These are phyloP conservation scores for Wickerhamiella galacta DNA, from an alignment of 805 yeast genomes.

Conservation along the genomic window DNA sequence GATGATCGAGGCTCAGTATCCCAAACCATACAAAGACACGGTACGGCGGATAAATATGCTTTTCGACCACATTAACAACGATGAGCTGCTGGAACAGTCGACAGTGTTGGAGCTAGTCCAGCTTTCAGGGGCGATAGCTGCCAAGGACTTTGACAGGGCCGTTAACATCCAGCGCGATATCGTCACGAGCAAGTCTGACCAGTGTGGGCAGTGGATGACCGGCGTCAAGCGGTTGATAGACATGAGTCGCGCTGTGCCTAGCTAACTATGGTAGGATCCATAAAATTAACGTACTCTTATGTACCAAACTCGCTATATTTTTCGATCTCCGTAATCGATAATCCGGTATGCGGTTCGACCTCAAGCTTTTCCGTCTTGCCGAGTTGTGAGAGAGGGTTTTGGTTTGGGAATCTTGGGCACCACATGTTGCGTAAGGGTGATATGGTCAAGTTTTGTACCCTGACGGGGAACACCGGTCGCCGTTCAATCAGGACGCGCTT, in stretches of 20 bases:
- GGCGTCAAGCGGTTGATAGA: slow-evolving; percentile 80
- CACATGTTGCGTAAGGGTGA: no score
- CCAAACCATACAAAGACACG: slow-evolving; percentile 62
- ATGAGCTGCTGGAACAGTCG: slow-evolving; percentile 28
- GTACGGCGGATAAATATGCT: slow-evolving; percentile 65
- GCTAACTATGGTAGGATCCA: no score
- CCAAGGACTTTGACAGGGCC: slow-evolving; percentile 45
- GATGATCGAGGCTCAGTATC: slow-evolving; percentile 53
- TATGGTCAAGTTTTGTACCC: no score
- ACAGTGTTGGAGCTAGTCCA: slow-evolving; percentile 36
- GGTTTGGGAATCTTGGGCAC: no score
- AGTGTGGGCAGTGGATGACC: slow-evolving; percentile 81
- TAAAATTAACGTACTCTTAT: background rate
- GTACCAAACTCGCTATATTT: no score
- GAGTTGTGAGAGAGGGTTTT: no score
- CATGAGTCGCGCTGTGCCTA: slow-evolving; percentile 28
- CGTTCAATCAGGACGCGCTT: no score
- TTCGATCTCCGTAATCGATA: no score
- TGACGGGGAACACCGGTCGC: no score
- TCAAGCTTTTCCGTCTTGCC: no score
- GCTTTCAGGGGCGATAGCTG: slow-evolving; percentile 34
- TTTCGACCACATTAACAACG: slow-evolving; percentile 61
- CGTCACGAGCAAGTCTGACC: slow-evolving; percentile 46
- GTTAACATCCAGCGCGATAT: slow-evolving; percentile 33
- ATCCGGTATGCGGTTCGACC: no score